phyloP scores from a whole-genome alignment of 2,329 filamentous ascomycete genomes.

The Aquanectria penicillioides region DNA sequence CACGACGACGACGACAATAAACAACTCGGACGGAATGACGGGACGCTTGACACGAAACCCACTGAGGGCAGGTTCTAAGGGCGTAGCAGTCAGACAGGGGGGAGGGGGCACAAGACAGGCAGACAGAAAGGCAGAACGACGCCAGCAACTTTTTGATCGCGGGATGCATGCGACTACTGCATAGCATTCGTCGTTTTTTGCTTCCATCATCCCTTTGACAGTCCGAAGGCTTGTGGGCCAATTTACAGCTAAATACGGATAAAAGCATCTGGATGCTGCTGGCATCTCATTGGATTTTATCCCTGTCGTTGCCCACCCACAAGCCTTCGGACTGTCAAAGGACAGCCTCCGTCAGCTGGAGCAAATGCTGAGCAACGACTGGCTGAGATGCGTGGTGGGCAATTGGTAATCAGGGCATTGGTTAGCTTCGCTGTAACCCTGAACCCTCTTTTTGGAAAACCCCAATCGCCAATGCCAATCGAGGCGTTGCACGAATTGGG shows the following conservation, averaged over 20 bases:
- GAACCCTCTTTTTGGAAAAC: constrained; percentile 12
- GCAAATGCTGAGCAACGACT: constrained; percentile 20
- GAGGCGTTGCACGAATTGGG: constrained; percentile 30
- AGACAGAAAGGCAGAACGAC: constrained; percentile 22
- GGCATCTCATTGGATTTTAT: too few relatives aligned
- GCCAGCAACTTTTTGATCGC: constrained; percentile 2
- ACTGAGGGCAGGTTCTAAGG: not conserved
- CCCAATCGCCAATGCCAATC: constrained; percentile 25
- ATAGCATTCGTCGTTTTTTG: constrained; percentile 13
- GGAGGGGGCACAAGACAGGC: constrained; percentile 12
- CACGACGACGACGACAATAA: not conserved
- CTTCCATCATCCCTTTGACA: constrained; percentile 4
- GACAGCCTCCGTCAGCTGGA: constrained; percentile 15
- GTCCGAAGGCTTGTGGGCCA: too few relatives aligned
- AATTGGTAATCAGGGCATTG: constrained; percentile 35
- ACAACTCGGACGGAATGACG: constrained; percentile 1
- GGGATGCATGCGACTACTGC: constrained; percentile 18
- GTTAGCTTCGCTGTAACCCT: constrained; percentile 24
- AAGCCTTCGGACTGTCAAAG: too few relatives aligned
- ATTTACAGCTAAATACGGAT: too few relatives aligned
- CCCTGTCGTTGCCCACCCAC: too few relatives aligned
- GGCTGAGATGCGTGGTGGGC: constrained; percentile 24
- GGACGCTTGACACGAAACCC: constrained; percentile 1
- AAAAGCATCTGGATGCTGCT: too few relatives aligned
- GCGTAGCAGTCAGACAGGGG: constrained; percentile 13